Evolutionary conservation across 495 filamentous ascomycete species (phyloP), one percentile per base, ranked within the genome.

Genomic region (Aspergillus panamensis): DNA sequence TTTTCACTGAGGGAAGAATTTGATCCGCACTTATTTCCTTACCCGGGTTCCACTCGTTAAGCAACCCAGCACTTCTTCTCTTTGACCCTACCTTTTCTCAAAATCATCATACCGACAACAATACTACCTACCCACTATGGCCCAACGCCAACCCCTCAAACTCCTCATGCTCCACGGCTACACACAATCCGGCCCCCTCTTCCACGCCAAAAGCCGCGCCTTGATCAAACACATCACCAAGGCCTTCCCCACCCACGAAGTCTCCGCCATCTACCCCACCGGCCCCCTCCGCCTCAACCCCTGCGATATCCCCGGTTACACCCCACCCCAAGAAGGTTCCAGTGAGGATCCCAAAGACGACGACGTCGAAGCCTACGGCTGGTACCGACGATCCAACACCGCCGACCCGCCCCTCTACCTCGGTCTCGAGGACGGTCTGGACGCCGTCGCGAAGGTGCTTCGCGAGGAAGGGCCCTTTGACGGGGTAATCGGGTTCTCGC

Each of bases 191-290:
- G 91, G 92, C 32, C 68, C 84, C 1, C 75, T 90, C 67, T 97
- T 97, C 84, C 86, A 84, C 74, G 82, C 87, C 72, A 97, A 97
- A 78, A 93, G 88, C 61, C 86, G 87, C 70, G 92, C 91, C 20
- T 80, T 97, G 14, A 80, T 89, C 65, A 97, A 96, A 71, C 68
- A 83, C 66, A 82, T 97, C 49, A 76, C 78, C 50, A 96, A 95
- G 70, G 70, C 82, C 31, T 85, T 97, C 62, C 78, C 83, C 4
- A 69, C 79, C 37, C 66, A 80, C 59, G 71, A 72, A 56, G 79
- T 82, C 60, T 70, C 76, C 14, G 76, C 84, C 25, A 75, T 76
- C 31, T 81, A 79, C 57, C 80, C 82, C 1, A 79, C 80, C 1
- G 80, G 66, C 0, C 82, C 83, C 0, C 62, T 86, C 68, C 80